These are phyloP conservation scores for Podosphaera xanthii DNA, from an alignment of 2,329 filamentous ascomycete genomes.

Conservation along the genomic window DNA sequence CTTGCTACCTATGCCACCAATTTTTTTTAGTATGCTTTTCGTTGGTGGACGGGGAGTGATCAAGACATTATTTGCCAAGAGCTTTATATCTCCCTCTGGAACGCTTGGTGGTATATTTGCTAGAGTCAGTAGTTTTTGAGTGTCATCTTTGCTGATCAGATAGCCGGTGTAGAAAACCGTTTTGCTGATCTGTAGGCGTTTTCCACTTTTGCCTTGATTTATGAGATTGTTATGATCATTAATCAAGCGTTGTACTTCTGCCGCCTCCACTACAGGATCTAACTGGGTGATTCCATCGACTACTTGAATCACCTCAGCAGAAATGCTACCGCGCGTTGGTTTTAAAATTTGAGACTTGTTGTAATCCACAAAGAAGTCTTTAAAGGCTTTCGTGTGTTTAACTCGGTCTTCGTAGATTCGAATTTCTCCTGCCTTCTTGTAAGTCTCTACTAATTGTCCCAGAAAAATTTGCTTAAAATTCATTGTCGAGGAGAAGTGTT, in stretches of 20 bases:
- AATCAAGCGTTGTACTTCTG: constrained; percentile 72
- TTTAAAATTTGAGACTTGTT: constrained; percentile 33
- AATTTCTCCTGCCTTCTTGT: constrained; percentile 61
- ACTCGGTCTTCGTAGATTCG: constrained; percentile 47
- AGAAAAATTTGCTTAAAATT: constrained; percentile 79
- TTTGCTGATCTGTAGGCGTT: constrained; percentile 50
- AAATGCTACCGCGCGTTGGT: constrained; percentile 39
- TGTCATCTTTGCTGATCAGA: constrained; percentile 50
- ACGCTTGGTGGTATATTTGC: constrained; percentile 37
- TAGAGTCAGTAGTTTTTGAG: constrained; percentile 48
- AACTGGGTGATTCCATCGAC: constrained; percentile 50
- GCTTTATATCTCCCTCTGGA: constrained; percentile 49
- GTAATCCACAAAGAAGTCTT: constrained; percentile 59
- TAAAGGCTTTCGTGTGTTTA: constrained; percentile 56
- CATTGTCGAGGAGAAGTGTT: constrained; percentile 67
- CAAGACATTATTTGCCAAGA: constrained; percentile 73
- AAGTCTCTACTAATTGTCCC: constrained; percentile 62
- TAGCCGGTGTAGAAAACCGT: constrained; percentile 86
- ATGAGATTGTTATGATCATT: constrained; percentile 58
- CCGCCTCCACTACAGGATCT: constrained; percentile 56
- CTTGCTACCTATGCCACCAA: constrained; percentile 68
- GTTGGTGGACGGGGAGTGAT: constrained; percentile 63
- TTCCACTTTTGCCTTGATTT: constrained; percentile 16
- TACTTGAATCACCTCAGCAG: constrained; percentile 68
- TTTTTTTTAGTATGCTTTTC: constrained; percentile 50